phyloP scores from a whole-genome alignment of 2,329 filamentous ascomycete species.

The Xylariaceae sp. region DNA sequence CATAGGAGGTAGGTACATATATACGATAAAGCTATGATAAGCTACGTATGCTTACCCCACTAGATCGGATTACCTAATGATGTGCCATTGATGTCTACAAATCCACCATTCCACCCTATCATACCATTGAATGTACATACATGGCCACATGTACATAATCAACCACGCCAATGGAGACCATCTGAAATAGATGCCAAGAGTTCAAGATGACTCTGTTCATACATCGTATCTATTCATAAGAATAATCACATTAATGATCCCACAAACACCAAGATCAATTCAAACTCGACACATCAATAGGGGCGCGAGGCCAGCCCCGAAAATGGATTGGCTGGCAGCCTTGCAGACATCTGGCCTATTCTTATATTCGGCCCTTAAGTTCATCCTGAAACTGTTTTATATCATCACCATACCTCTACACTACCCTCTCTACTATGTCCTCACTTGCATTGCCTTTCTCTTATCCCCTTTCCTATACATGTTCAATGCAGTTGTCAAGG shows the following conservation, averaged over 20 bases:
- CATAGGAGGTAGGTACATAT: background rate
- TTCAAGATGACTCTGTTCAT: constrained; percentile 14
- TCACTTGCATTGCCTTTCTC: constrained; percentile 29
- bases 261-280: background rate
- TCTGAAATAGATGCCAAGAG: constrained; percentile 24
- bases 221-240: background rate
- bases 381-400: constrained; percentile 28
- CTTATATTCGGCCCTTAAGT: constrained; percentile 22
- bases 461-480: constrained; percentile 35
- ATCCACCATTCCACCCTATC: constrained; percentile 7
- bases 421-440: constrained; percentile 33
- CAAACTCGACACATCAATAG: background rate
- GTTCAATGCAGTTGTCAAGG: constrained; percentile 16
- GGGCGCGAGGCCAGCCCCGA: constrained; percentile 17
- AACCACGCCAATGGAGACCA: no score
- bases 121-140: constrained; percentile 1
- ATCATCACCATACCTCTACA: constrained; percentile 32
- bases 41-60: constrained; percentile 15
- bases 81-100: background rate
- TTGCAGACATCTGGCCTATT: constrained; percentile 28
- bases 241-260: no score
- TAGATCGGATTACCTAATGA: constrained; percentile 19
- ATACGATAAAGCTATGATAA: background rate
- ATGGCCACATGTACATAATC: no score
- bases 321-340: constrained; percentile 24